Base-by-base conservation (phyloP, 2,329 filamentous ascomycete genomes). In the Cytospora piceae region DNA sequence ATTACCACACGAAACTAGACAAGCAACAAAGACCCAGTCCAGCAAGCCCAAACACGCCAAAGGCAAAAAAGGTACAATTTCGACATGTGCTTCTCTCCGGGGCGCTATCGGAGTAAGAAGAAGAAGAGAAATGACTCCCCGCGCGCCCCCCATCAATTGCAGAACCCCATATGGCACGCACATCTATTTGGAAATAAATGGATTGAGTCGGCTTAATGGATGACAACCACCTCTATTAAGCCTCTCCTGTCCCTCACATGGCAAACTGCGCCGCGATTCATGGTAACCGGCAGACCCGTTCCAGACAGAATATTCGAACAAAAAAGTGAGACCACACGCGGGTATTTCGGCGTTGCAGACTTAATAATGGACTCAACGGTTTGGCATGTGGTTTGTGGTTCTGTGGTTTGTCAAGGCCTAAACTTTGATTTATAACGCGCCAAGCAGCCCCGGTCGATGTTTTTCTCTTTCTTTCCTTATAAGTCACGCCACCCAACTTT, bases 201-300 rank as follows among this genome's bases (percentile, higher is more conserved):
- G 62, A 51, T 64, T 61, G 42, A 46, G 61, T 64, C 61, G 65
- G 56, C 65, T 61, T 67, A 57, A 49, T 52, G 56, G 22, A 32
- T n/a, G 29, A 42, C 39, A n/a, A n/a, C 56, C 39, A 58, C 60
- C 64, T 17, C 32, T 11, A 29, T 14, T 14, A 9, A 20, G n/a
- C 20, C 20, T 17, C 39, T 1, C 15, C 39, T 17, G n/a, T 42
- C 17, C 39, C 39, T 42, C 15, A 42, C 17, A 42, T 46, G 42
- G 20, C n/a, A 22, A 24, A 14, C 6, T 24, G 17, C n/a, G 9
- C n/a, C 20, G 39, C 39, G 39, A 42, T n/a, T n/a, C 39, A n/a
- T 42, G 17, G 17, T 42, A 42, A 42, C 8, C 39, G 15, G 17
- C 17, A 20, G 20, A 2, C 39, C 20, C 17, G 39, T 20, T 20